Percentiles rank a stretch among this genome's conserved stretches.
Evolutionary conservation across 108 stramenopile genomes (phyloP).

Genomic region (Craspedostauros australis): DNA sequence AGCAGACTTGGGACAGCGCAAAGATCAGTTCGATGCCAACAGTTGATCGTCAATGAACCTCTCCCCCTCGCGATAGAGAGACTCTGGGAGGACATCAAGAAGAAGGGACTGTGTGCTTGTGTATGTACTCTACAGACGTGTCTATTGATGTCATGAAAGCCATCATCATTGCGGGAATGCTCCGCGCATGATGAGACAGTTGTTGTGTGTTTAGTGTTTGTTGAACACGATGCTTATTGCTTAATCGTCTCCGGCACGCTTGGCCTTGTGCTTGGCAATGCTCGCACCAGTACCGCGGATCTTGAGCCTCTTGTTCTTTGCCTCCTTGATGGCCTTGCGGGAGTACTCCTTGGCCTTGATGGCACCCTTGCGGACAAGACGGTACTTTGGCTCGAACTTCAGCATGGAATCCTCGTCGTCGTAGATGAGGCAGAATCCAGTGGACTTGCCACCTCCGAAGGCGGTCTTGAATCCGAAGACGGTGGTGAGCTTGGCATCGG

Average conservation of each 20-base stretch:
- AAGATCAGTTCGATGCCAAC: too few species aligned
- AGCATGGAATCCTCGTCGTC: slow-evolving; percentile 90
- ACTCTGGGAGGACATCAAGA: too few species aligned
- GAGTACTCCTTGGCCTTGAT: slow-evolving; percentile 83
- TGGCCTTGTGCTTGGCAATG: slow-evolving; percentile 99
- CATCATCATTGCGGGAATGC: too few species aligned
- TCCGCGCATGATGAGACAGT: too few species aligned
- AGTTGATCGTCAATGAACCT: too few species aligned
- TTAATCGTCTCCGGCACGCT: slow-evolving; percentile 92
- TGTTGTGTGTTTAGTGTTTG: background rate
- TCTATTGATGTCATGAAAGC: too few species aligned
- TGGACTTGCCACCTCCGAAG: slow-evolving; percentile 97
- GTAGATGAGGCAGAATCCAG: slow-evolving; percentile 97
- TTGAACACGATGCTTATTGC: too few species aligned
- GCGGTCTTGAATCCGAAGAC: slow-evolving; percentile 95
- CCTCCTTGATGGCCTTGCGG: slow-evolving; percentile 98
- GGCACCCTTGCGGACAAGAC: slow-evolving; percentile 86
- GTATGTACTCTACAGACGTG: too few species aligned
- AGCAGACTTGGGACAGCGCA: too few species aligned
- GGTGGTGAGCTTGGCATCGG: slow-evolving; percentile 76
- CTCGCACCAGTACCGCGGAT: slow-evolving; percentile 95
- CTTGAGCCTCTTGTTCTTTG: slow-evolving; percentile 99
- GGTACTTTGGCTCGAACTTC: slow-evolving; percentile 97
- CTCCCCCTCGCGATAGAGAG: too few species aligned
- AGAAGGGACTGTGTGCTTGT: too few species aligned